Evolutionary conservation across 2,329 filamentous ascomycete species (phyloP).

Genomic region (Trichoderma sp.): DNA sequence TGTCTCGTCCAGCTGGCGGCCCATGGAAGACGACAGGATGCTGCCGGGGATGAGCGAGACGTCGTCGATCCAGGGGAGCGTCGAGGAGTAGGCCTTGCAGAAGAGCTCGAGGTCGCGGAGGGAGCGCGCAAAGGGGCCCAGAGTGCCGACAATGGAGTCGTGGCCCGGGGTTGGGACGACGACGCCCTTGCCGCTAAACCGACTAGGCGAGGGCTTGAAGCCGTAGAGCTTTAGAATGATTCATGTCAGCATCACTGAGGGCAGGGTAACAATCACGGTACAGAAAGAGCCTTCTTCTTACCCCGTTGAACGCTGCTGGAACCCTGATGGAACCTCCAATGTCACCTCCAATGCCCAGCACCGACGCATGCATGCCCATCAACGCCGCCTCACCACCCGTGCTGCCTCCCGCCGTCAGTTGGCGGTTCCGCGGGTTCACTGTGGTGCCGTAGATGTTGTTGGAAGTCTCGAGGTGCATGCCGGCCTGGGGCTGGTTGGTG

Average conservation of each 20-base stretch:
- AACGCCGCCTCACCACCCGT: constrained; percentile 60
- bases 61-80: constrained; percentile 73
- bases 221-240: background rate
- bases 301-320: constrained; percentile 8
- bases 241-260: background rate
- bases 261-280: background rate
- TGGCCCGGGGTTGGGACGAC: constrained; percentile 86
- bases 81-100: constrained; percentile 47
- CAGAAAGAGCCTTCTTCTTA: background rate
- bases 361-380: constrained; percentile 52
- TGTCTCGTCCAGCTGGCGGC: constrained; percentile 3
- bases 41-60: constrained; percentile 79
- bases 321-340: constrained; percentile 36
- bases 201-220: constrained; percentile 63
- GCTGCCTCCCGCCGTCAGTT: constrained; percentile 14
- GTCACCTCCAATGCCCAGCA: constrained; percentile 58
- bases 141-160: constrained; percentile 86
- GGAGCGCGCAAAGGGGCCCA: constrained; percentile 37
- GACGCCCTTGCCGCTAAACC: constrained; percentile 87
- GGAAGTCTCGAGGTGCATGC: constrained; percentile 17
- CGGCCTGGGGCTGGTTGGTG: constrained; percentile 11
- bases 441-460: constrained; percentile 18
- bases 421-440: constrained; percentile 3
- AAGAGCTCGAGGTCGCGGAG: constrained; percentile 17
- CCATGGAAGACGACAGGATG: constrained; percentile 5